These are phyloP conservation scores for Leptodontidium sp. DNA, from an alignment of 2,329 filamentous ascomycete genomes.

Conservation along the genomic window DNA sequence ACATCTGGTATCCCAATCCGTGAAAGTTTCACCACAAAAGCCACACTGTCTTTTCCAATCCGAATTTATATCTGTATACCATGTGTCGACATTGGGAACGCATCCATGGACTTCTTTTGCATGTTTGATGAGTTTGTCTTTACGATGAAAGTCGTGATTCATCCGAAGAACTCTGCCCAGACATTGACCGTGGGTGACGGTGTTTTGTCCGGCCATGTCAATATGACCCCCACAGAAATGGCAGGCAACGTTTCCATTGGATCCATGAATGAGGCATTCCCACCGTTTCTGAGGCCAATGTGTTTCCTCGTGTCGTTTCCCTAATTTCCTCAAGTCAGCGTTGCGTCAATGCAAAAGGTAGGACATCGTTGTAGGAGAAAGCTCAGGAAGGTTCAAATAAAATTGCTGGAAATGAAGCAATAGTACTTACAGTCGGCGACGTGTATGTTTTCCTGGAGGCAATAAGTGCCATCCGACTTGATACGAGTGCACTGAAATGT, in stretches of 20 bases:
- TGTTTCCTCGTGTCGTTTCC: constrained; percentile 23
- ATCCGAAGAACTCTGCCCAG: neutral
- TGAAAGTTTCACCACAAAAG: constrained; percentile 15
- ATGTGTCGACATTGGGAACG: constrained; percentile 3
- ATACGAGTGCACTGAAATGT: constrained; percentile 18
- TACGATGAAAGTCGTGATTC: constrained; percentile 12
- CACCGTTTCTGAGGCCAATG: constrained; percentile 23
- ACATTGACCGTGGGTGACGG: constrained; percentile 6
- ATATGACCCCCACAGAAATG: constrained; percentile 9
- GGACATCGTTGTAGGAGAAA: neutral
- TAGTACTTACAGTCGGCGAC: constrained; percentile 15
- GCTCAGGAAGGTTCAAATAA: neutral
- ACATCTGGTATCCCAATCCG: constrained; percentile 19
- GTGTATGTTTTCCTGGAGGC: constrained; percentile 16
- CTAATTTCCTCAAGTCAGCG: neutral
- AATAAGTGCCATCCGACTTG: neutral
- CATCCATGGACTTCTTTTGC: constrained; percentile 9
- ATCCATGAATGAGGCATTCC: constrained; percentile 19
- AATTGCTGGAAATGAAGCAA: neutral
- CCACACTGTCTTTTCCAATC: constrained; percentile 20
- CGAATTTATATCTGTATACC: constrained; percentile 11
- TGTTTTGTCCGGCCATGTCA: neutral
- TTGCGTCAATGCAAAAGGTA: neutral
- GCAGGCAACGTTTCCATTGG: neutral
- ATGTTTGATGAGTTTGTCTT: constrained; percentile 19